phyloP scores from a whole-genome alignment of 2,329 filamentous ascomycete genomes.

The Sclerotinia borealis region DNA sequence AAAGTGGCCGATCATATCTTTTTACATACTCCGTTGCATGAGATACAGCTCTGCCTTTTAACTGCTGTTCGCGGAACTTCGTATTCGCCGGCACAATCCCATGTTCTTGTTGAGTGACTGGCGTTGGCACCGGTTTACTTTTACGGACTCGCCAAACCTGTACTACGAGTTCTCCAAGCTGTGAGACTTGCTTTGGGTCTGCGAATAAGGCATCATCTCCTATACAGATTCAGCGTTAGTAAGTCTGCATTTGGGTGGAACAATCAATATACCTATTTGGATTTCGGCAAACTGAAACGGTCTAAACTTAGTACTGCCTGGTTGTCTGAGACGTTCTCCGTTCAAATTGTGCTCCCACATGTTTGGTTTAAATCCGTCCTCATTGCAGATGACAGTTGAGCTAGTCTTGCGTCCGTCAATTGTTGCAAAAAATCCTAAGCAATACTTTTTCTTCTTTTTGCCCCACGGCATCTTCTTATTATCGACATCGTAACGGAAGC shows the following conservation, averaged over 20 bases:
- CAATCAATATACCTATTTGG: not conserved
- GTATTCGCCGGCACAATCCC: not conserved
- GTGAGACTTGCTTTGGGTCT: not conserved
- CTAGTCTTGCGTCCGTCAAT: slow-evolving; percentile 6
- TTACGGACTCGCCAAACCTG: slow-evolving; percentile 10
- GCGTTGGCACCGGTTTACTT: not conserved
- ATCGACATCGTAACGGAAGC: not conserved
- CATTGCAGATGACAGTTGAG: not conserved
- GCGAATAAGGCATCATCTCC: not conserved
- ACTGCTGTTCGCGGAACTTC: not conserved
- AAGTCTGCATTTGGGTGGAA: not conserved
- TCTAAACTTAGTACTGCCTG: not conserved
- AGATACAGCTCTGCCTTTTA: slow-evolving; percentile 3
- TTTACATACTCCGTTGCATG: slow-evolving; percentile 3
- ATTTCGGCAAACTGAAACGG: slow-evolving; percentile 3
- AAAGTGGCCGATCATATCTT: not conserved
- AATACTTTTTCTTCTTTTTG: not conserved
- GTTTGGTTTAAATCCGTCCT: slow-evolving; percentile 5
- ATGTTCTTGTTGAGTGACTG: not conserved
- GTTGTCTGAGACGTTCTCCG: not conserved
- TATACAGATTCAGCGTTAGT: not conserved
- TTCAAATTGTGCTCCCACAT: not conserved
- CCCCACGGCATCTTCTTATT: not conserved
- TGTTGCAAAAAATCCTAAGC: not conserved
- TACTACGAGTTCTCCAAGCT: slow-evolving; percentile 8